phyloP scores from a whole-genome alignment of 768 basidiomycete genomes.

The Mycena vulgaris region DNA sequence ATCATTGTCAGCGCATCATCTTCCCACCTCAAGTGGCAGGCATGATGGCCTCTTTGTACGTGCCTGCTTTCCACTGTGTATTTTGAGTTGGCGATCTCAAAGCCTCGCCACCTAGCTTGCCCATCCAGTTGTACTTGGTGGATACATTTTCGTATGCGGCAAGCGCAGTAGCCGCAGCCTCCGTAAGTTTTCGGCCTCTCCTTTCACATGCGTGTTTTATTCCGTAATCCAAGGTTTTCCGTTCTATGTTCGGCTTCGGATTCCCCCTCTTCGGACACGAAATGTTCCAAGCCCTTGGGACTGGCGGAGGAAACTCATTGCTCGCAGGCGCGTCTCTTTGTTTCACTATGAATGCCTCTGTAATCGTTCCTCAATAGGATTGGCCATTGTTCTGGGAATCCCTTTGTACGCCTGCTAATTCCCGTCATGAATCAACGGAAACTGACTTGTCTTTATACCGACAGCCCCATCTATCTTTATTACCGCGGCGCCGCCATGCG shows the following conservation, averaged over 20 bases:
- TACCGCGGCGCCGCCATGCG: constrained; percentile 48
- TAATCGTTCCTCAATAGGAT: constrained; percentile 41
- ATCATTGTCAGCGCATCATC: not conserved
- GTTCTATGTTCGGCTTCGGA: constrained; percentile 73
- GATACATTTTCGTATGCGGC: constrained; percentile 80
- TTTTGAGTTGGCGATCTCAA: not conserved
- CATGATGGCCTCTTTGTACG: constrained; percentile 71
- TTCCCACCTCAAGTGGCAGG: constrained; percentile 55
- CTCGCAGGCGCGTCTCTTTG: constrained; percentile 57
- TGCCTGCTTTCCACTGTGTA: not conserved
- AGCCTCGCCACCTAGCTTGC: constrained; percentile 59
- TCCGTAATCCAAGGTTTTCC: constrained; percentile 64
- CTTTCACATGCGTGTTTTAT: not conserved
- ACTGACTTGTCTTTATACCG: constrained; percentile 40
- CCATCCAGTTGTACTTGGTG: constrained; percentile 78
- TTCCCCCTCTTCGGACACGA: constrained; percentile 78
- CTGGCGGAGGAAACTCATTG: constrained; percentile 73
- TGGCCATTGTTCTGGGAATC: constrained; percentile 65
- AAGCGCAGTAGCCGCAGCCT: constrained; percentile 73
- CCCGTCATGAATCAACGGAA: constrained; percentile 53
- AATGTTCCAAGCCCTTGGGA: constrained; percentile 69
- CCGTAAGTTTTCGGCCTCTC: constrained; percentile 52
- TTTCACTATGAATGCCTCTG: constrained; percentile 32
- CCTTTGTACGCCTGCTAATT: constrained; percentile 58
- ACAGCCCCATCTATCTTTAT: constrained; percentile 66